Base-by-base conservation (phyloP, 1,284 basidiomycete genomes). In the Ceratobasidium sp. region DNA sequence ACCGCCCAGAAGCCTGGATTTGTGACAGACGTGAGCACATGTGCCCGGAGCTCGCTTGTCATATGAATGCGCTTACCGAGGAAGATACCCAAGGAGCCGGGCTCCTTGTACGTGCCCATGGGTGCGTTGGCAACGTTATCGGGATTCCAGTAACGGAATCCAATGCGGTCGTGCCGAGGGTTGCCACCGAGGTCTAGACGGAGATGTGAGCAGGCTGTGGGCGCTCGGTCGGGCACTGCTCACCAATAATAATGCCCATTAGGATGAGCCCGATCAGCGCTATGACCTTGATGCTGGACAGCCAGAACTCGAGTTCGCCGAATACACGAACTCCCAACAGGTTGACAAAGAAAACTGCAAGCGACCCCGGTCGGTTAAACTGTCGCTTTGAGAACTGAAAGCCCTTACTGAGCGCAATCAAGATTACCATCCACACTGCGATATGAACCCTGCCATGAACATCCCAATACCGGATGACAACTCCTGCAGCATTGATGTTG, bases 111-210 rank as follows among this genome's bases (percentile, higher is more conserved):
- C 5, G 72, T 67, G 53, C 80, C 81, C 79, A 81, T 80, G 21
- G 80, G 80, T 18, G 79, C 80, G 73, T 81, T 79, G 0, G 81
- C 63, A 18, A 67, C 75, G 12, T 77, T 79, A 5, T 74, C 76
- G 46, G 81, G 63, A 66, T 80, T 77, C 81, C 83, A 83, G 80
- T 83, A 80, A 16, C 78, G 76, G 78, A 82, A 82, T 28, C 88
- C 86, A 77, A 89, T 85, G 2, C 83, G 83, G 72, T 89, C 87
- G 63, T 84, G 84, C n/a, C 83, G 80, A 0, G 89, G 88, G 59
- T 87, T 88, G 74, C 87, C 89, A 60, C 89, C 88, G 30, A 90
- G 85, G 83, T 90, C 86, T 75, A 88, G 85, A 25, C 36, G 8
- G 90, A 30, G 51, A 18, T 12, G 38, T 63, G n/a, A 54, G 53